These are phyloP conservation scores for Niebla homalea DNA, from an alignment of 495 filamentous ascomycete species.

Conservation along the genomic window DNA sequence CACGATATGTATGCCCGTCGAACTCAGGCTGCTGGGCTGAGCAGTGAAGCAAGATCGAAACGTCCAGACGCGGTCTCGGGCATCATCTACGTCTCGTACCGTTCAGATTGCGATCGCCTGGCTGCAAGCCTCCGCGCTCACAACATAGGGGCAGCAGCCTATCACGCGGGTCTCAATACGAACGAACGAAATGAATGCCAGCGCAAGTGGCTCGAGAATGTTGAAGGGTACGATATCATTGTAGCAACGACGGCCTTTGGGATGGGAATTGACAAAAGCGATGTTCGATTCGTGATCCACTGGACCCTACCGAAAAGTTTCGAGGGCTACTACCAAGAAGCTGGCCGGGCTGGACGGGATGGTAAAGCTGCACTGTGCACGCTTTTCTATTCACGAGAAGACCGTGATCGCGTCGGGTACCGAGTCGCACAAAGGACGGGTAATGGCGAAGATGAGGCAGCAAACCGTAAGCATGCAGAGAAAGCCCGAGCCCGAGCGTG, in stretches of 20 bases:
- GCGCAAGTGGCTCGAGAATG: constrained; percentile 61
- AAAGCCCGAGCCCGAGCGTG: constrained; percentile 24
- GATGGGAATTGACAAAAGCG: constrained; percentile 94
- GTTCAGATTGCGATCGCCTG: constrained; percentile 62
- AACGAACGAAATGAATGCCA: constrained; percentile 34
- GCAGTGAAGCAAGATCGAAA: constrained; percentile 37
- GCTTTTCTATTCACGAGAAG: constrained; percentile 76
- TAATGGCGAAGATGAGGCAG: constrained; percentile 6
- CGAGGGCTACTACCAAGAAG: constrained; percentile 93
- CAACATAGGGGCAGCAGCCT: constrained; percentile 33
- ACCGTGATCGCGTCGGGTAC: constrained; percentile 60
- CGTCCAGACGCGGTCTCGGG: constrained; percentile 56
- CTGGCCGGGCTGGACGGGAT: constrained; percentile 79
- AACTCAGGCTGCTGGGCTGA: constrained; percentile 26
- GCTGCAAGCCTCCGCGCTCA: constrained; percentile 33
- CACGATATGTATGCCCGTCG: constrained; percentile 54
- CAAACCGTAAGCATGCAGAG: constrained; percentile 19
- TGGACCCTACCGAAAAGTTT: constrained; percentile 88
- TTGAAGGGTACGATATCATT: constrained; percentile 70
- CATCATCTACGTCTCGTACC: constrained; percentile 78
- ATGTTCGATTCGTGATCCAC: constrained; percentile 86
- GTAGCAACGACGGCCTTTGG: constrained; percentile 93
- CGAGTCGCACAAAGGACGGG: constrained; percentile 27
- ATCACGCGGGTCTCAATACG: constrained; percentile 35
- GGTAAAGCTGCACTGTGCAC: constrained; percentile 76